These are phyloP conservation scores for Toxoplasma gondii DNA, from an alignment of 169 alveolate species.

Conservation along the genomic window DNA sequence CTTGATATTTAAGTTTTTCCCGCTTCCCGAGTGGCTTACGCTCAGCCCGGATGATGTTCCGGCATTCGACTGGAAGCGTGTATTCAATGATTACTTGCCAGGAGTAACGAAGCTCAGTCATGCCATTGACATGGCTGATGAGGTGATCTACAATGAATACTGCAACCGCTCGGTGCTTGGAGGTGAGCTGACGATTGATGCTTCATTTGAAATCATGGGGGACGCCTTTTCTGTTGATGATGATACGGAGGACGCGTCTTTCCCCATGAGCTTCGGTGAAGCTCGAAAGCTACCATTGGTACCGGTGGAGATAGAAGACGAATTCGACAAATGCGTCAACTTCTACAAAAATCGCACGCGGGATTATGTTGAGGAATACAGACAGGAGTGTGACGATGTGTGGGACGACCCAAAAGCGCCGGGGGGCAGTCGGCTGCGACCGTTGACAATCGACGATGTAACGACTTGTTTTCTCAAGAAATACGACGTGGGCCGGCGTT, in stretches of 20 bases:
- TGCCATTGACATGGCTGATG: conserved; percentile 26
- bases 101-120: neutral
- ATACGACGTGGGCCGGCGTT: conserved; percentile 26
- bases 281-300: neutral
- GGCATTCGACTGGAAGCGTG: conserved; percentile 19
- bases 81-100: neutral
- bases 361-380: conserved; percentile 17
- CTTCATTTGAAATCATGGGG: neutral
- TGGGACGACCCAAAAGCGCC: conserved; percentile 2
- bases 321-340: conserved; percentile 12
- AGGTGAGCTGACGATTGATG: neutral
- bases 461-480: conserved; percentile 4
- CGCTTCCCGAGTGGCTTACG: conserved; percentile 1
- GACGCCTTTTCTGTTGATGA: neutral
- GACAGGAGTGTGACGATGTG: neutral
- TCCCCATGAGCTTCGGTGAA: neutral
- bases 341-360: conserved; percentile 5
- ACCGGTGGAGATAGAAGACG: neutral
- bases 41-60: neutral
- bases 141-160: conserved; percentile 11
- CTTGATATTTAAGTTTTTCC: conserved; percentile 8
- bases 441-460: conserved; percentile 21
- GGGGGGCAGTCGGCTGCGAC: neutral
- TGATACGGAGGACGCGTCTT: neutral
- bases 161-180: conserved; percentile 14